phyloP scores from a whole-genome alignment of 306 rosid species.

The Carpinus fangiana region DNA sequence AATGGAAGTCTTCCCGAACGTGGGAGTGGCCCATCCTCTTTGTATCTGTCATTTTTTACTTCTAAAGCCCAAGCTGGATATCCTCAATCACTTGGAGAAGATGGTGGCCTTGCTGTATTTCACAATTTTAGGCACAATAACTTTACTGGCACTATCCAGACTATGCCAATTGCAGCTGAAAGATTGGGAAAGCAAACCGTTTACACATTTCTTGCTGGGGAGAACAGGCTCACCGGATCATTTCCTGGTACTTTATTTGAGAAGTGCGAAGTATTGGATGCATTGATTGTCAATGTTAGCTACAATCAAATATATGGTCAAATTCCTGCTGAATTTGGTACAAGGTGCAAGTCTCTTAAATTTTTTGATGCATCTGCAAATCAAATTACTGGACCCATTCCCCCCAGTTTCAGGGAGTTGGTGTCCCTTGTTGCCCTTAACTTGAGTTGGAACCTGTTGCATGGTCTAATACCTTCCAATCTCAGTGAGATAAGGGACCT shows the following conservation, averaged over 20 bases:
- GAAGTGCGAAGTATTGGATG: constrained; percentile 57
- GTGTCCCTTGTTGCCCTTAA: constrained; percentile 63
- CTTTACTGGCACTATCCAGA: constrained; percentile 48
- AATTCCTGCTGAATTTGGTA: constrained; percentile 53
- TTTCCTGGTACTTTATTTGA: constrained; percentile 65
- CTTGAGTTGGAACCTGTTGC: constrained; percentile 67
- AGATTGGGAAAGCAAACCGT: constrained; percentile 43
- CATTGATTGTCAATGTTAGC: constrained; percentile 68
- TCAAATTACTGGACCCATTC: constrained; percentile 57
- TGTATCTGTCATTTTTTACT: constrained; percentile 53
- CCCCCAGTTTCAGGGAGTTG: constrained; percentile 44
- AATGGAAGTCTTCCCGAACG: constrained; percentile 32
- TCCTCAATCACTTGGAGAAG: constrained; percentile 29
- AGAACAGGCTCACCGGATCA: constrained; percentile 58
- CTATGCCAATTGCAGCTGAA: constrained; percentile 61
- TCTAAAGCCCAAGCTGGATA: constrained; percentile 40
- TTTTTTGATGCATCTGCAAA: constrained; percentile 76
- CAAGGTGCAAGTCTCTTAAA: constrained; percentile 58
- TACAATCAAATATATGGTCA: constrained; percentile 56
- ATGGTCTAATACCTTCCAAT: constrained; percentile 56
- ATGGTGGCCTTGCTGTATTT: constrained; percentile 35
- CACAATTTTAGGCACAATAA: constrained; percentile 77
- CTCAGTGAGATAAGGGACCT: constrained; percentile 59
- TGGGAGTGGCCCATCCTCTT: constrained; percentile 20
- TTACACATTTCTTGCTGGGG: constrained; percentile 64